Evolutionary conservation across 2,329 filamentous ascomycete genomes (phyloP).

Genomic region (Trichoderma guizhouense): DNA sequence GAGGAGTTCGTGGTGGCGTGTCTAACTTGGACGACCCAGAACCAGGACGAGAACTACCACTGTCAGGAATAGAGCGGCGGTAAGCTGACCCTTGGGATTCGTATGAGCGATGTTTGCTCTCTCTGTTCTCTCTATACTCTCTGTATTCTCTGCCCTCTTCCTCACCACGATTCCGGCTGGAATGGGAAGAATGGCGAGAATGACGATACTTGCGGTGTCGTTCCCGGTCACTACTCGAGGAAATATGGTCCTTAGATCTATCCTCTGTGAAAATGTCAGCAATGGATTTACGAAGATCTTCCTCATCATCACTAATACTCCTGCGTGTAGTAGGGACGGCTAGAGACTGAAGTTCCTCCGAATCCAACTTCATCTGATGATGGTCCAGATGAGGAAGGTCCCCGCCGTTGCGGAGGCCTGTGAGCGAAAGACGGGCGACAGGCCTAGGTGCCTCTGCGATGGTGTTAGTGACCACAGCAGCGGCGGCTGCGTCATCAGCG

Average conservation of each 20-base stretch:
- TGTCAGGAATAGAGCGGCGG: constrained; percentile 40
- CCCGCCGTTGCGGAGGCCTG: constrained; percentile 26
- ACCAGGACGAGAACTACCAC: constrained; percentile 25
- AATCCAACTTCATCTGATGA: constrained; percentile 26
- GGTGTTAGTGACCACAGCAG: constrained; percentile 53
- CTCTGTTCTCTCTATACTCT: constrained; percentile 25
- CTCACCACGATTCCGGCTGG: constrained; percentile 32
- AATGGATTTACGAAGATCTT: constrained; percentile 43
- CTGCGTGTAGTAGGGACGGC: constrained; percentile 32
- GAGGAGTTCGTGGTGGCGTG: constrained; percentile 39
- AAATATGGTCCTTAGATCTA: constrained; percentile 38
- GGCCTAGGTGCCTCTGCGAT: constrained; percentile 47
- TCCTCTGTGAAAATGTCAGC: constrained; percentile 57
- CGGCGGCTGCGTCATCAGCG: constrained; percentile 52
- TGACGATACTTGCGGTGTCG: constrained; percentile 42
- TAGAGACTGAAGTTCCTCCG: constrained; percentile 31
- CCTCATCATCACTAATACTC: constrained; percentile 29
- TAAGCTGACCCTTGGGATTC: constrained; percentile 26
- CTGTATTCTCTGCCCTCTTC: constrained; percentile 31
- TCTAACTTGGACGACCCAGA: constrained; percentile 27
- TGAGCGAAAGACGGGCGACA: constrained; percentile 32
- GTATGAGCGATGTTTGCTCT: constrained; percentile 30
- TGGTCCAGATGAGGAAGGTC: constrained; percentile 28
- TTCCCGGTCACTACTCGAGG: constrained; percentile 37
- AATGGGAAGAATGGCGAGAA: constrained; percentile 37